phyloP scores from a whole-genome alignment of 2,329 filamentous ascomycete species.

The Ampelomyces quisqualis region DNA sequence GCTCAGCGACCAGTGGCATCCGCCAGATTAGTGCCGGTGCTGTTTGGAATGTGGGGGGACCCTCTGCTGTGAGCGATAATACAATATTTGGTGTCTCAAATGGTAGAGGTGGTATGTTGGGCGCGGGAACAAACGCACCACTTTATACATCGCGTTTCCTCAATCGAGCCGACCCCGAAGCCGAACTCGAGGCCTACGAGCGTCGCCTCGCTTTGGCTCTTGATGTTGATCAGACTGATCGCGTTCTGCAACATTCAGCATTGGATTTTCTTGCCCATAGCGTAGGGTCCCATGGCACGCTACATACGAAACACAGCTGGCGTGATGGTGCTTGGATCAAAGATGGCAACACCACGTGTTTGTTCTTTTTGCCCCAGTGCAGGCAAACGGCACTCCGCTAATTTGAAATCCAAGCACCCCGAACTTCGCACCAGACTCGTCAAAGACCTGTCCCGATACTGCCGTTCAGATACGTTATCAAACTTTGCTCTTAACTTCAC shows the following conservation, averaged over 20 bases:
- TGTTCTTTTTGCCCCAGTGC: conserved; percentile 18
- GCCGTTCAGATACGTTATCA: conserved; percentile 70
- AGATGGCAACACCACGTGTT: conserved; percentile 35
- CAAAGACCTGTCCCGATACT: conserved; percentile 61
- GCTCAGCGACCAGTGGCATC: conserved; percentile 16
- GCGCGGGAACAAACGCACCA: conserved; percentile 71
- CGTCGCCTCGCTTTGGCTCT: conserved; percentile 76
- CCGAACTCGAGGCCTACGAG: conserved; percentile 69
- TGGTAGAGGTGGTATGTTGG: conserved; percentile 64
- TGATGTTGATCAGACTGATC: conserved; percentile 69
- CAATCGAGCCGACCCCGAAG: conserved; percentile 52
- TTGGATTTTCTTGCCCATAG: no score
- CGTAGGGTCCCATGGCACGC: no score
- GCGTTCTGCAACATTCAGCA: conserved; percentile 56
- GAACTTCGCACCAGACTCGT: conserved; percentile 27
- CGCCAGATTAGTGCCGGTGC: conserved; percentile 64
- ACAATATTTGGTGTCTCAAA: conserved; percentile 57
- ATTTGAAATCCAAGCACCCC: conserved; percentile 20
- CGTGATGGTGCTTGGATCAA: conserved; percentile 46
- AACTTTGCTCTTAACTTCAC: conserved; percentile 1
- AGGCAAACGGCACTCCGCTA: conserved; percentile 19
- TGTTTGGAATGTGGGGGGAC: conserved; percentile 77
- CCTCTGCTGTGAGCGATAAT: conserved; percentile 57
- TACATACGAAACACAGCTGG: conserved; percentile 38
- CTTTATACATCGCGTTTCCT: conserved; percentile 60